Evolutionary conservation across 176 grass and related monocot species (phyloP), one percentile per base, ranked within the genome.

Genomic region (Rhynchospora breviuscula): DNA sequence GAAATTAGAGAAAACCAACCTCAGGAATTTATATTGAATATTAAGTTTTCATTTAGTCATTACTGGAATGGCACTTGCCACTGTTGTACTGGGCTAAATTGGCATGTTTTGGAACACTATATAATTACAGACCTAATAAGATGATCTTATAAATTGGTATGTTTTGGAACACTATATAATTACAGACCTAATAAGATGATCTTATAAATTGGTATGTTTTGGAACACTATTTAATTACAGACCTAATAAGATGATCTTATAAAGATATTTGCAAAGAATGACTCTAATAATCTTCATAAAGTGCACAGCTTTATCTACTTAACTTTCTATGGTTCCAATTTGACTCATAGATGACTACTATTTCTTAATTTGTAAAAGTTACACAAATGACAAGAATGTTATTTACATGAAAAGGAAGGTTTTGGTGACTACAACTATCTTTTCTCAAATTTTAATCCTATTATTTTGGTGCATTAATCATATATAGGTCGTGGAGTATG

Each of bases 401-500:
- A 8, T 14, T 6, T 65, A 23, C 48, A 1, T 73, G 33, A 82
- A 49, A 61, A 15, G 6, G 67, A 0, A 62, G 75, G 33, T 26
- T 43, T 58, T 5, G 49, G 59, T 69, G 86, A 48, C 48, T 83
- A 63, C 40, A 63, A 19, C 70, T 18, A 1, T 52, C 5, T 23
- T 49, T 51, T 52, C 22, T 10, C 60, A 84, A 67, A 29, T 29
- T 59, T 49, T 65, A 31, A 12, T 67, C 43, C 68, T 31, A 10
- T 78, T 35, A 83, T 63, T 74, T 33, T 79, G 77, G 51, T 59
- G 59, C 69, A 66, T 65, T 31, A 75, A 72, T 86, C 71, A 45
- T 74, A 81, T n/a, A 47, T 84, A 98, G 92, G 95, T 98, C n/a
- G 91, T 95, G 52, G 92, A 98, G 85, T 98, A 98, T 81, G 87